Conservation (phyloP, 1,284 basidiomycete species). For the Mycena citricolor region DNA sequence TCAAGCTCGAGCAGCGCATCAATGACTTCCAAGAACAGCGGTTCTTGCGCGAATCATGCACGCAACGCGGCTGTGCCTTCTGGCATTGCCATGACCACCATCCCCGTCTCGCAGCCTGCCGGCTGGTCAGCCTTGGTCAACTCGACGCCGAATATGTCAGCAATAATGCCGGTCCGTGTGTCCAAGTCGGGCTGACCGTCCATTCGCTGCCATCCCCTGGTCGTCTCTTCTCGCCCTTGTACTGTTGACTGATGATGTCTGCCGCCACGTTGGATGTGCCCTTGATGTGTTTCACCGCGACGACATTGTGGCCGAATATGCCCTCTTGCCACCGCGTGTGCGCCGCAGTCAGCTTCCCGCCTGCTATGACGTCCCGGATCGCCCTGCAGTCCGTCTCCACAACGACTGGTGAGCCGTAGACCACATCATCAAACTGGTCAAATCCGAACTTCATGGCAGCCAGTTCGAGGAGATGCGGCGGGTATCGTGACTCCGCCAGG, state of each 20-base stretch:
- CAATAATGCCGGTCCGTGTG: slow-evolving; percentile 24
- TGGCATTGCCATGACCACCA: too few species aligned
- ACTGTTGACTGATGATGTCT: slow-evolving; percentile 28
- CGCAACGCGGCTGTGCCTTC: too few species aligned
- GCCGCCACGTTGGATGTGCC: slow-evolving; percentile 26
- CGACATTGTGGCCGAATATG: slow-evolving; percentile 26
- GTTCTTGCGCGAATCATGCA: slow-evolving; percentile 29
- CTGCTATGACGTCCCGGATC: slow-evolving; percentile 25
- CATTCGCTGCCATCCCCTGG: slow-evolving; percentile 32
- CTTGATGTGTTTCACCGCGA: slow-evolving; percentile 27
- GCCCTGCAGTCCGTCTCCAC: slow-evolving; percentile 34
- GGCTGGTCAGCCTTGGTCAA: too few species aligned
- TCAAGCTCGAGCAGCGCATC: slow-evolving; percentile 26
- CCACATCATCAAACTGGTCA: slow-evolving; percentile 30
- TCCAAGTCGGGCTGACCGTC: slow-evolving; percentile 32
- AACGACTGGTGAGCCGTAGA: slow-evolving; percentile 29
- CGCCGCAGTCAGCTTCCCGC: slow-evolving; percentile 25
- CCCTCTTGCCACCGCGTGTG: slow-evolving; percentile 31
- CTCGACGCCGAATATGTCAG: too few species aligned
- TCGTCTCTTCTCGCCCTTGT: not conserved
- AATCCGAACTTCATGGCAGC: slow-evolving; percentile 30
- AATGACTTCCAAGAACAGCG: slow-evolving; percentile 30
- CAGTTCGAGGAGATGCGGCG: slow-evolving; percentile 33
- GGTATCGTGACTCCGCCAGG: slow-evolving; percentile 28
- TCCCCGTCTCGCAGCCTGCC: too few species aligned